These are phyloP conservation scores for Sonneratia alba DNA, from an alignment of 345 rosid genomes.

Conservation along the genomic window DNA sequence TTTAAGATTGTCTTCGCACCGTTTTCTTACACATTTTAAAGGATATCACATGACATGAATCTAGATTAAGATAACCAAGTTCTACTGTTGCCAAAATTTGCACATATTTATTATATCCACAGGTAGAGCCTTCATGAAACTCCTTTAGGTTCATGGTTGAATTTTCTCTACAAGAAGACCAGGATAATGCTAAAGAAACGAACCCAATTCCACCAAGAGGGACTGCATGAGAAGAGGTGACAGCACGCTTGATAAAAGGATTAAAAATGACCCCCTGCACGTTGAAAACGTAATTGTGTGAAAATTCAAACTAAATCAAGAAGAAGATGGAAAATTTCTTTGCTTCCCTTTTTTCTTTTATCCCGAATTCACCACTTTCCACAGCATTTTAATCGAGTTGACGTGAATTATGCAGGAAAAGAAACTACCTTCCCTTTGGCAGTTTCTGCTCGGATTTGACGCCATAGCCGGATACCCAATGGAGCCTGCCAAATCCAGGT, in stretches of 20 bases:
- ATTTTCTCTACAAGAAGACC: neutral
- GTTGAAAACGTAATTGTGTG: neutral
- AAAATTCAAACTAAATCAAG: slow-evolving; percentile 3
- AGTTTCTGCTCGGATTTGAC: slow-evolving; percentile 42
- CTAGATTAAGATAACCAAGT: neutral
- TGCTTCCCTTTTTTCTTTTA: neutral
- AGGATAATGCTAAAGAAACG: slow-evolving; percentile 10
- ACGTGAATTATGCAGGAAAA: neutral
- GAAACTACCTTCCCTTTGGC: slow-evolving; percentile 54
- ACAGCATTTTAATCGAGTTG: slow-evolving; percentile 6
- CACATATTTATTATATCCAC: neutral
- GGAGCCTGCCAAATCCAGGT: slow-evolving; percentile 55
- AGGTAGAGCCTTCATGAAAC: neutral
- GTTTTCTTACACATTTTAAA: neutral
- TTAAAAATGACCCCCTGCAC: slow-evolving; percentile 42
- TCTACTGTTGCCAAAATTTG: neutral
- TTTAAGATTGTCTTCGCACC: neutral
- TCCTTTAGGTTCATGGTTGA: neutral
- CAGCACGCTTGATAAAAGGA: slow-evolving; percentile 52
- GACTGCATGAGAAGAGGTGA: slow-evolving; percentile 58
- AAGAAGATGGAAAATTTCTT: neutral
- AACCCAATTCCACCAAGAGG: slow-evolving; percentile 93
- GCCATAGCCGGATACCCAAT: slow-evolving; percentile 62
- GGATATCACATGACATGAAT: neutral
- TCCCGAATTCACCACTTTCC: neutral